Conservation (phyloP, 208 protist genomes). For the Trypanosoma grayi region DNA sequence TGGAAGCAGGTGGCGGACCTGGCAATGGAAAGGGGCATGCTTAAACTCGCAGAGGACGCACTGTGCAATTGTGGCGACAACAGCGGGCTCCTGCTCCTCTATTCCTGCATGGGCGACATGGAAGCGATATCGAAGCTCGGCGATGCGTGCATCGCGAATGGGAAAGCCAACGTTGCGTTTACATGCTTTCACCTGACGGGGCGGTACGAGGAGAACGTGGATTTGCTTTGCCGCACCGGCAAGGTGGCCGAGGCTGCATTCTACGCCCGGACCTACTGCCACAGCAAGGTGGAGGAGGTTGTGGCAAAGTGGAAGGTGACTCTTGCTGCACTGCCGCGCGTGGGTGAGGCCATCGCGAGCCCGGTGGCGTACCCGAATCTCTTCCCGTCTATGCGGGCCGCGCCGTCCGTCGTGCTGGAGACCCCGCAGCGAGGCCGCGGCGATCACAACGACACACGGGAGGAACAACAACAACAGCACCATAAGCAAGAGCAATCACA, state of each 20-base stretch:
- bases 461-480: background rate
- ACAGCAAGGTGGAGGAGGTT: conserved; percentile 62
- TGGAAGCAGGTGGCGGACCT: conserved; percentile 96
- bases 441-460: background rate
- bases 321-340: conserved; percentile 68
- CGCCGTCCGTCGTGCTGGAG: background rate
- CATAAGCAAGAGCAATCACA: background rate
- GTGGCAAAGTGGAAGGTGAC: conserved; percentile 90
- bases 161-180: conserved; percentile 94
- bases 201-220: conserved; percentile 80
- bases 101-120: conserved; percentile 63
- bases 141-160: conserved; percentile 47
- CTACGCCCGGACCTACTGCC: conserved; percentile 95
- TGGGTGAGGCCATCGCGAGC: conserved; percentile 89
- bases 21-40: conserved; percentile 68
- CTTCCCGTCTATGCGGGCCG: conserved; percentile 68
- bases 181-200: conserved; percentile 85
- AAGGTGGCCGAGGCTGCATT: conserved; percentile 94
- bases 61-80: conserved; percentile 57
- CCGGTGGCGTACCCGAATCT: conserved; percentile 94
- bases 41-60: conserved; percentile 83
- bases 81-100: conserved; percentile 81
- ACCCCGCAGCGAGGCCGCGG: background rate
- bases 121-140: conserved; percentile 72
- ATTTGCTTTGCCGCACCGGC: conserved; percentile 81